Conservation (phyloP, 208 protist genomes). For the Giardia duodenalis region DNA sequence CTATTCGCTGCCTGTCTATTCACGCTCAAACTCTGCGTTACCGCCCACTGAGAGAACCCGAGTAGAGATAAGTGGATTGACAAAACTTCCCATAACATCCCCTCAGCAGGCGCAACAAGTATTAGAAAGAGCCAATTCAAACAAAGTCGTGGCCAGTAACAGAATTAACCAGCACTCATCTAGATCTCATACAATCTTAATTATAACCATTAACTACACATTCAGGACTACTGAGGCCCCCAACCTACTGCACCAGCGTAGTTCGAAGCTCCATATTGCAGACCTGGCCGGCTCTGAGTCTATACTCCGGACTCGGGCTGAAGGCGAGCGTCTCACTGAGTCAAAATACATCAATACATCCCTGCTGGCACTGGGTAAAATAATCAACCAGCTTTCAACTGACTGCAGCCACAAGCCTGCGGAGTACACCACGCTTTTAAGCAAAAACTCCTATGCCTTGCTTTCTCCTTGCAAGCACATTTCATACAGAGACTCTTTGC, state of each 20-base stretch:
- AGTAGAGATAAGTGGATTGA: background rate
- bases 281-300: conserved; percentile 53
- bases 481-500: conserved; percentile 48
- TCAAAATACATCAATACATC: conserved; percentile 52
- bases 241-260: background rate
- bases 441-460: too few relatives aligned
- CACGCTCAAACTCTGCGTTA: background rate
- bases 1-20: background rate
- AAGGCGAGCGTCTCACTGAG: conserved; percentile 52
- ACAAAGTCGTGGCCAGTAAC: background rate
- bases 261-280: background rate
- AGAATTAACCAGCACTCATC: background rate
- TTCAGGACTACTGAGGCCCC: background rate
- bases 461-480: too few relatives aligned
- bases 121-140: background rate
- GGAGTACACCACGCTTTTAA: too few relatives aligned
- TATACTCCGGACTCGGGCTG: conserved; percentile 34
- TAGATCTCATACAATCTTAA: conserved; percentile 10
- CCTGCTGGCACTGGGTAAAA: conserved; percentile 49
- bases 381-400: conserved; percentile 45
- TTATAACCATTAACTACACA: background rate
- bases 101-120: background rate
- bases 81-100: background rate
- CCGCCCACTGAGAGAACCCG: background rate
- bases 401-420: background rate